Conservation (phyloP, 331 rosid species). For the Saraca asoca region DNA sequence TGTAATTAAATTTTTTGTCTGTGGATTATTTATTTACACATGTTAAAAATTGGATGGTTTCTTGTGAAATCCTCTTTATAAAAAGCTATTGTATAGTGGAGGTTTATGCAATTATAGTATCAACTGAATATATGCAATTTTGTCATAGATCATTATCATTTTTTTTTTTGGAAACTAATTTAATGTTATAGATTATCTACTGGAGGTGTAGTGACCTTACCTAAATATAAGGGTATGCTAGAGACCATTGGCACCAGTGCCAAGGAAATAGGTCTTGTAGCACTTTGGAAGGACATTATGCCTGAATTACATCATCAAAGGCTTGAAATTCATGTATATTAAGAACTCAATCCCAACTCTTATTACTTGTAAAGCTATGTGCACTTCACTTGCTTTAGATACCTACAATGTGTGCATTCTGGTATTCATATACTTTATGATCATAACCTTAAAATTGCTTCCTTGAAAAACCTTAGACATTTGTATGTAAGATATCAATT, state of each 20-base stretch:
- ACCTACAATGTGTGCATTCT: too few species aligned
- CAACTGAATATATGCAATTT: constrained; percentile 4
- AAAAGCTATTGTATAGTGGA: constrained; percentile 2
- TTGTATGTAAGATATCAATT: too few species aligned
- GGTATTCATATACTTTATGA: not conserved
- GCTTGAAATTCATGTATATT: too few species aligned
- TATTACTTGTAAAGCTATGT: constrained; percentile 60
- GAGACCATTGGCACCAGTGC: constrained; percentile 88
- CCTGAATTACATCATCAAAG: constrained; percentile 93
- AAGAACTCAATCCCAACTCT: too few species aligned
- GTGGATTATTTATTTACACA: too few species aligned
- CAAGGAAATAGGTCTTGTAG: constrained; percentile 79
- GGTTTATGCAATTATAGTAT: not conserved
- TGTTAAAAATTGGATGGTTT: not conserved
- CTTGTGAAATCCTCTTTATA: not conserved
- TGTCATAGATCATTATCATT: not conserved
- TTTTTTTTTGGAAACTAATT: constrained; percentile 16
- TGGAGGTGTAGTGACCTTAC: constrained; percentile 56
- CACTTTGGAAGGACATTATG: constrained; percentile 92
- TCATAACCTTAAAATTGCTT: too few species aligned
- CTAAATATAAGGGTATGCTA: constrained; percentile 87
- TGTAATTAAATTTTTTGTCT: too few species aligned
- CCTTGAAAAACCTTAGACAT: too few species aligned
- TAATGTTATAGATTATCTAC: not conserved
- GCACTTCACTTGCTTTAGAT: too few species aligned